Evolutionary conservation across 306 rosid species (phyloP), one percentile per base, ranked within the genome.

Genomic region (Carpinus viminea): DNA sequence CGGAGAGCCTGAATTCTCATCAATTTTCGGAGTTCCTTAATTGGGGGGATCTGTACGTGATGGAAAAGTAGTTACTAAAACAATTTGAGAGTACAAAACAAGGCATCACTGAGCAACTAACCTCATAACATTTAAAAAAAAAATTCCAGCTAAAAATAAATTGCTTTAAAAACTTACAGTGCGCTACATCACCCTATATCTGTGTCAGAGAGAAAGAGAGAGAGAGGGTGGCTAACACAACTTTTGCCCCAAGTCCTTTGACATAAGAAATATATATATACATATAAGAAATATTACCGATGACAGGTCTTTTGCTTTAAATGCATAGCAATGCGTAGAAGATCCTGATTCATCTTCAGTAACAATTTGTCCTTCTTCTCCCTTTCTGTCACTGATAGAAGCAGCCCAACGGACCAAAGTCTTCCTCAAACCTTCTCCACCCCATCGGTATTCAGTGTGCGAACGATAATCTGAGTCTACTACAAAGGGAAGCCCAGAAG

Each of bases 1-100:
- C 89, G 83, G 28, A 88, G 88, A 76, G 88, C 89, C 81, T 88
- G 89, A 72, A 85, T 83, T 72, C 91, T 85, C 86, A 85, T 74
- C 41, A 86, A 51, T 72, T 86, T 86, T 74, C 78, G 79, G 46
- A 88, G 76, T 78, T 88, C 89, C 86, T 76, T 81, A 2, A 85
- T 76, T 7, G 89, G 83, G 34, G 88, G 85, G 68, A 88, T 77
- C 91, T 88, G 86, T n/a, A n/a, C n/a, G n/a, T 57, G 60, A 68
- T 79, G 50, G 46, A 21, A 69, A 64, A 57, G 81, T 31, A 15
- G 60, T 57, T 18, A 54, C 17, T 15, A 70, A 34, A 71, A 61
- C 36, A 71, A 55, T 52, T 73, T 76, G 68, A 70, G 57, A 70
- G 5, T 53, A 13, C 12, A 41, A 69, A 47, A 54, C 43, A 6